These are phyloP conservation scores for Cenchrus americanus DNA, from an alignment of 176 grass and related monocot species.

Conservation along the genomic window DNA sequence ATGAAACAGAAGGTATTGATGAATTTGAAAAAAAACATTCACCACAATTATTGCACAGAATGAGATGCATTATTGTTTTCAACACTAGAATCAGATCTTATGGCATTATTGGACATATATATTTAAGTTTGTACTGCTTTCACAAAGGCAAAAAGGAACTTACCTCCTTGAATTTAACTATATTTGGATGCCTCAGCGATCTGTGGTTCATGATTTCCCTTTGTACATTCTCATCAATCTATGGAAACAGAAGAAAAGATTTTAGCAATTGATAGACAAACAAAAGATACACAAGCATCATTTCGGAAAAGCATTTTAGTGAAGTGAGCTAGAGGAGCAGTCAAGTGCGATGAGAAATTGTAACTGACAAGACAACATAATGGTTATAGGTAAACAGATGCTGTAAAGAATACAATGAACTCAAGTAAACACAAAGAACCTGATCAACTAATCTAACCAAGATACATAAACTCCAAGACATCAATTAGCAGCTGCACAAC, in stretches of 20 bases:
- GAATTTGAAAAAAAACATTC: background rate
- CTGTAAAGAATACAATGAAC: background rate
- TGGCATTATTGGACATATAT: background rate
- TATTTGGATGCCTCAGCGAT: slow-evolving; percentile 90
- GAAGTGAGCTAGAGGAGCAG: background rate
- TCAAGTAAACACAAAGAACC: slow-evolving; percentile 22
- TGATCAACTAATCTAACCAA: background rate
- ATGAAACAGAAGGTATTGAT: background rate
- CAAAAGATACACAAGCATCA: slow-evolving; percentile 24
- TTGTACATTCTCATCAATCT: slow-evolving; percentile 99
- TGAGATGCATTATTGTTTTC: background rate
- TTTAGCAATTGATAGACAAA: slow-evolving; percentile 12
- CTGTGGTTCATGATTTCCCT: slow-evolving; percentile 99
- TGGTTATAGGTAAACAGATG: background rate
- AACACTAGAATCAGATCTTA: background rate
- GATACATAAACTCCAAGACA: background rate
- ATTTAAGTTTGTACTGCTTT: slow-evolving; percentile 14
- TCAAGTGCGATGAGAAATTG: background rate
- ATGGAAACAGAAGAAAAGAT: slow-evolving; percentile 24
- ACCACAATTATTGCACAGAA: background rate
- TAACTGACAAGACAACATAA: background rate
- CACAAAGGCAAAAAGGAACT: slow-evolving; percentile 12
- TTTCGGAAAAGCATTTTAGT: background rate
- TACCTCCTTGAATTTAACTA: slow-evolving; percentile 97
- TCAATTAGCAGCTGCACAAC: background rate